phyloP scores from a whole-genome alignment of 139 green algal species.

The Chlamydomonas sp. region DNA sequence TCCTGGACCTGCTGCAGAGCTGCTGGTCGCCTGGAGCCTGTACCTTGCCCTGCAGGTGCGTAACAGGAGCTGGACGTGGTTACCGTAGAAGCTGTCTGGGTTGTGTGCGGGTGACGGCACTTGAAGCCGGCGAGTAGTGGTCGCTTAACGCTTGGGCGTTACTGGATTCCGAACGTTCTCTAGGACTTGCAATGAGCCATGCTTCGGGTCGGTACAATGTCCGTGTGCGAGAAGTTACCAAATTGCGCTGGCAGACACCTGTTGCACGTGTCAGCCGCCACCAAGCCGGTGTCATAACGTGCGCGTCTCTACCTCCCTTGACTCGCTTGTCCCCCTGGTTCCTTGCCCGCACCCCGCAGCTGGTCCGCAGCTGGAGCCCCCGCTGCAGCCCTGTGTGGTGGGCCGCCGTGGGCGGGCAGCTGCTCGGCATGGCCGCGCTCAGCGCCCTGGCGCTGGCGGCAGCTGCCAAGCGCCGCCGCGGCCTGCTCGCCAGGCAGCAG shows the following conservation, averaged over 20 bases:
- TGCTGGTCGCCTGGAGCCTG: neutral
- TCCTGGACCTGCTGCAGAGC: neutral
- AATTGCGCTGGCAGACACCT: too few relatives aligned
- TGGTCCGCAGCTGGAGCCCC: neutral
- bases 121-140: too few relatives aligned
- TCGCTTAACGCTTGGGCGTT: too few relatives aligned
- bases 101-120: too few relatives aligned
- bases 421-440: neutral
- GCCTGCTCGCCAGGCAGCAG: neutral
- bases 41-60: slow-evolving; percentile 1
- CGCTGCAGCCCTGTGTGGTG: slow-evolving; percentile 3
- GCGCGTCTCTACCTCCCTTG: too few relatives aligned
- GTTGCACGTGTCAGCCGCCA: too few relatives aligned
- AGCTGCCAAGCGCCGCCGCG: neutral
- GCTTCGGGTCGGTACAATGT: too few relatives aligned
- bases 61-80: neutral
- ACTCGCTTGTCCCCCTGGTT: neutral
- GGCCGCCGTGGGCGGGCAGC: neutral
- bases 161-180: too few relatives aligned
- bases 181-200: too few relatives aligned
- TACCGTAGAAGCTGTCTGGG: too few relatives aligned
- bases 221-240: too few relatives aligned
- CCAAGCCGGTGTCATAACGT: too few relatives aligned
- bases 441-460: slow-evolving; percentile 16
- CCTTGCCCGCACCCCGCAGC: neutral